Base-by-base conservation (phyloP, 495 filamentous ascomycete species). In the Tetracladium marchalianum region DNA sequence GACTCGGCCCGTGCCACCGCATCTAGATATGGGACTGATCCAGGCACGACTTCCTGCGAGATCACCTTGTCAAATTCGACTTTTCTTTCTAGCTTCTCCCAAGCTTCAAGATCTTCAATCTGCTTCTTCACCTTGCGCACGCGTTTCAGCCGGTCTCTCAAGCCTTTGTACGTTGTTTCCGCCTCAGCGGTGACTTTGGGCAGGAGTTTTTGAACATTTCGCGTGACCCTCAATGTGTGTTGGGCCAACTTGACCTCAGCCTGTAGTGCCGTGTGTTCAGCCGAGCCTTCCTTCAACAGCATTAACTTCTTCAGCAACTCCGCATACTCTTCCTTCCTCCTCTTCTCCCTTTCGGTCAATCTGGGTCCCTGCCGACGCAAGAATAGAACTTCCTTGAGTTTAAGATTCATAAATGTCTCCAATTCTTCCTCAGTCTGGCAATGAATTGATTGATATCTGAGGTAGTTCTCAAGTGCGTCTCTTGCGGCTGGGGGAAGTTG, bases 371-470 rank as follows among this genome's bases (percentile, higher is more conserved):
- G 43, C 16, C 35, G 43, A 19, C 33, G 7, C 4, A 46, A 33
- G 22, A 27, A 46, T 2, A 46, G 18, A 8, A 46, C 43, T 24
- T 46, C 43, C 11, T 24, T n/a, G 16, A n/a, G 11, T 19, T 46
- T 46, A 3, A 31, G 16, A 17, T 16, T 13, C 43, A 46, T 46
- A 16, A 37, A 46, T 4, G 33, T 11, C 10, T 46, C 35, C 33
- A 46, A 19, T 16, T 46, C 43, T 13, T 37, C 34, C 1, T 39
- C 43, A 46, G 13, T 18, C 37, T 38, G 16, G 12, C 36, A 46
- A 16, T 46, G 11, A 1, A 46, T 11, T 35, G 16, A 10, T 37
- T 39, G 43, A 7, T n/a, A 37, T 12, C 17, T 17, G 32, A 37
- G 43, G 24, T 37, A 46, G 3, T 36, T 37, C 17, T 46, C 43